Evolutionary conservation across 2,329 filamentous ascomycete species (phyloP).

Genomic region (Mycosphaerelloides madeirae): DNA sequence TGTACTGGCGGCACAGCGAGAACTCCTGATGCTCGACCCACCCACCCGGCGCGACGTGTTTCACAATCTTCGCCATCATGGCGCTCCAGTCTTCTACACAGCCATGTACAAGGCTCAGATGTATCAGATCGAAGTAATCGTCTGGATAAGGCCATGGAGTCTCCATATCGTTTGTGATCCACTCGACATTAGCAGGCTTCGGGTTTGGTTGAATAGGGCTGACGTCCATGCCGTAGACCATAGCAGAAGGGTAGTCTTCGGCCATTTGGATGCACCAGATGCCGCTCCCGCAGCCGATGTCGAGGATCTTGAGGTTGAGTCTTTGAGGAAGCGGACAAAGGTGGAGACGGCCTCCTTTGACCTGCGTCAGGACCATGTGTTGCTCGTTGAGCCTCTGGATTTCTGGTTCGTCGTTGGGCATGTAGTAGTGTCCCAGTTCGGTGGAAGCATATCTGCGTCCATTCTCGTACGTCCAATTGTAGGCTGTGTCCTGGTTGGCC

Average conservation of each 20-base stretch:
- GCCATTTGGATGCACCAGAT: slow-evolving; percentile 25
- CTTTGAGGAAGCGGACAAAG: slow-evolving; percentile 14
- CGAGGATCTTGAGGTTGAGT: slow-evolving; percentile 13
- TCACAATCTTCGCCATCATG: slow-evolving; percentile 16
- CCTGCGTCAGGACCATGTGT: slow-evolving; percentile 20
- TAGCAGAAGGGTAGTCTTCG: slow-evolving; percentile 20
- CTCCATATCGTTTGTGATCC: slow-evolving; percentile 21
- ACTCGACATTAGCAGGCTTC: slow-evolving; percentile 22
- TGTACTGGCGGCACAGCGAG: slow-evolving; percentile 18
- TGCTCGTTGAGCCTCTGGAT: slow-evolving; percentile 25
- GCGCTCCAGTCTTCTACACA: slow-evolving; percentile 19
- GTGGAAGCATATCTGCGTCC: slow-evolving; percentile 23
- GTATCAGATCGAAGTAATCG: slow-evolving; percentile 22
- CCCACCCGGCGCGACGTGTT: slow-evolving; percentile 28
- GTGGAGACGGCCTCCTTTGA: slow-evolving; percentile 16
- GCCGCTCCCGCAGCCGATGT: slow-evolving; percentile 23
- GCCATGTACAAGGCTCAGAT: slow-evolving; percentile 24
- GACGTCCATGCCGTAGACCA: slow-evolving; percentile 22
- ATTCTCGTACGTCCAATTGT: slow-evolving; percentile 17
- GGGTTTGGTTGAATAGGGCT: slow-evolving; percentile 21
- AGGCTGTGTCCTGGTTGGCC: slow-evolving; percentile 4
- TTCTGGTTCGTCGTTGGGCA: slow-evolving; percentile 24
- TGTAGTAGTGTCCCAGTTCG: slow-evolving; percentile 22
- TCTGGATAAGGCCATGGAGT: slow-evolving; percentile 20
- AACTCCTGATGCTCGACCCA: slow-evolving; percentile 33